Evolutionary conservation across 202 grass and related monocot genomes (phyloP), one percentile per base, ranked within the genome.

Genomic region (Tripidium arundinaceum): DNA sequence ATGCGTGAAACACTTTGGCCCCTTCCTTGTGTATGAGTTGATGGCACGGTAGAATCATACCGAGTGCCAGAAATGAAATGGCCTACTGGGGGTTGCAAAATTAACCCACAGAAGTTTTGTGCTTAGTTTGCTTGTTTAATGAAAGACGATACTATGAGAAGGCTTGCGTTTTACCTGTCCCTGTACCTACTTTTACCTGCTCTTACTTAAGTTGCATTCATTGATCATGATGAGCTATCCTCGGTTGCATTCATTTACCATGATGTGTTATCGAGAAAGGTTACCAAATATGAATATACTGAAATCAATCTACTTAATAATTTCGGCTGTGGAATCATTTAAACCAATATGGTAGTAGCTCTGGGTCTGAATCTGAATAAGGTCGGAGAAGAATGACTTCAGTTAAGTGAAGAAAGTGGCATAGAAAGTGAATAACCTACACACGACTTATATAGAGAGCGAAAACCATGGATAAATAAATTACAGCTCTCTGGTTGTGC

Each of bases 1-100:
- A 89, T 81, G 68, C 76, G 0, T 92, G 29, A 83, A 69, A 45
- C 26, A 31, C 14, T 16, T 33, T 33, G 28, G 8, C 13, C 15
- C 0, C 19, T 36, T 62, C 0, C n/a, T n/a, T n/a, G 8, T 33
- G 8, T 71, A 11, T 4, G 54, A 24, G 11, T 60, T 71, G 25
- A 19, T n/a, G 43, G 29, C 26, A 12, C 8, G 7, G 4, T 50
- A 72, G 43, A 33, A 6, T 36, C 18, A 21, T 72, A 3, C 21
- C 22, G 57, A 31, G 16, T 77, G 16, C 25, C 74, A 14, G 21
- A 31, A 70, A 68, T 26, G 26, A 28, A 42, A 46, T 31, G 39
- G 2, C 26, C 18, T 1, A 8, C 19, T 65, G 10, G 2, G 7
- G 43, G 29, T 78, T 50, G 42, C 27, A 18, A 26, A 65, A 78